Base-by-base conservation (phyloP, 2,329 filamentous ascomycete genomes). In the Dactylellina haptotyla region DNA sequence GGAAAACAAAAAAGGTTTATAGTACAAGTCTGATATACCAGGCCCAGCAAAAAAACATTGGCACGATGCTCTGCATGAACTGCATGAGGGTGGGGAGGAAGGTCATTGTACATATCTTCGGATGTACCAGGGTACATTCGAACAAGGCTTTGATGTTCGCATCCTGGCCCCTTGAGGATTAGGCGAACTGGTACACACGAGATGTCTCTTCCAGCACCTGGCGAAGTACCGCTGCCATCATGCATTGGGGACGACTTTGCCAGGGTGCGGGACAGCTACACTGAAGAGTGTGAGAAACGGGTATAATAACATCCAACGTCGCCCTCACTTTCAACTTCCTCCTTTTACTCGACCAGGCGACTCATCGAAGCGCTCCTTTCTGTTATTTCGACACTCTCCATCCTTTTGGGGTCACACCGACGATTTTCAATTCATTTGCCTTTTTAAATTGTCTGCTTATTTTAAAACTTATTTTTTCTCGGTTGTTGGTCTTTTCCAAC, bases 241-340 rank as follows among this genome's bases (percentile, higher is more conserved):
- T 41, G 20, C 41, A 20, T 30, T 30, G 18, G 18, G 32, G 50
- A 39, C 18, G 12, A 37, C n/a, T 10, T 9, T 18, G 32, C 16
- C 18, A 46, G 23, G 41, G 16, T 23, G 41, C 16, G 20, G n/a
- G 23, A 34, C 4, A 43, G 39, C 32, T 23, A 25, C 25, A 1
- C 23, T 25, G 51, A 41, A 32, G 20, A n/a, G 9, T 26, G 20
- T 16, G 25, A 28, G 30, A 63, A 51, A 56, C n/a, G 16, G 37
- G 51, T 71, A 64, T 71, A 70, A 63, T 71, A 63, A 51, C 45
- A 12, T 71, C 50, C 9, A 63, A 30, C 58, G 39, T 58, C 58
- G 37, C 66, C 51, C 25, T 63, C 30, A 10, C 39, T 48, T 28
- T 34, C 43, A 10, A 5, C 3, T 50, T 37, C 37, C 43, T n/a